A percentile compares a stretch with the other conserved stretches of the same genome.
These are phyloP conservation scores for Trypanosomatidae sp. DNA, from an alignment of 208 protist species.

Conservation along the genomic window DNA sequence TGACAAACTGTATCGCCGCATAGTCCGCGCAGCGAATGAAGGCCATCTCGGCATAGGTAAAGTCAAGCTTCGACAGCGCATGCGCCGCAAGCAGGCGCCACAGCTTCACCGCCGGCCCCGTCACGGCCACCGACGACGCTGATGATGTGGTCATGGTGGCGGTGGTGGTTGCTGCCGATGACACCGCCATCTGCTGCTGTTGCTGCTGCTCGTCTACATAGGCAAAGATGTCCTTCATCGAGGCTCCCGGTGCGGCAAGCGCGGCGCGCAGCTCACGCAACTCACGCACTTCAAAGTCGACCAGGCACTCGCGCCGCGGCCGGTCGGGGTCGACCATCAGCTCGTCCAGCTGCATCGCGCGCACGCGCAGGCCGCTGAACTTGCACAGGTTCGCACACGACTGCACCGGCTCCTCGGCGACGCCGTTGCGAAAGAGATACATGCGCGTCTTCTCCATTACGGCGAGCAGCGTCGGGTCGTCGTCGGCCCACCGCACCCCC, in stretches of 20 bases:
- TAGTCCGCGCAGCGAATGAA: conserved; percentile 94
- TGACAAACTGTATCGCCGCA: conserved; percentile 94
- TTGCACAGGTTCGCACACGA: conserved; percentile 85
- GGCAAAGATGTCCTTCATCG: conserved; percentile 79
- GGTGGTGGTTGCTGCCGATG: too few relatives aligned
- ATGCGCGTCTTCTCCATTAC: conserved; percentile 94
- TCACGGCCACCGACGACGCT: too few relatives aligned
- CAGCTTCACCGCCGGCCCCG: conserved; percentile 73
- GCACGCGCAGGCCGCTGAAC: conserved; percentile 88
- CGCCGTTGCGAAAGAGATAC: conserved; percentile 83
- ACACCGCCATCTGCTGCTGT: too few relatives aligned
- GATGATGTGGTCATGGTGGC: too few relatives aligned
- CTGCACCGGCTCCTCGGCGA: conserved; percentile 86
- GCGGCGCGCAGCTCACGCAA: conserved; percentile 80
- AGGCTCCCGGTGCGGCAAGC: conserved; percentile 29
- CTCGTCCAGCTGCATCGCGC: conserved; percentile 87
- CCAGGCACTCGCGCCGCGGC: conserved; percentile 71
- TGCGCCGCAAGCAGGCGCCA: conserved; percentile 93
- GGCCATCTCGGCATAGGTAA: conserved; percentile 86
- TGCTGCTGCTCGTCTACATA: conserved; percentile 85
- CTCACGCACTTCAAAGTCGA: conserved; percentile 81
- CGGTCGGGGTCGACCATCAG: conserved; percentile 88
- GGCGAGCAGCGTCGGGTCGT: conserved; percentile 89
- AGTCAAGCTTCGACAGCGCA: conserved; percentile 76
- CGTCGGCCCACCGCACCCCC: conserved; percentile 87